Conservation (phyloP, 306 rosid species). For the Phaseolus lunatus region DNA sequence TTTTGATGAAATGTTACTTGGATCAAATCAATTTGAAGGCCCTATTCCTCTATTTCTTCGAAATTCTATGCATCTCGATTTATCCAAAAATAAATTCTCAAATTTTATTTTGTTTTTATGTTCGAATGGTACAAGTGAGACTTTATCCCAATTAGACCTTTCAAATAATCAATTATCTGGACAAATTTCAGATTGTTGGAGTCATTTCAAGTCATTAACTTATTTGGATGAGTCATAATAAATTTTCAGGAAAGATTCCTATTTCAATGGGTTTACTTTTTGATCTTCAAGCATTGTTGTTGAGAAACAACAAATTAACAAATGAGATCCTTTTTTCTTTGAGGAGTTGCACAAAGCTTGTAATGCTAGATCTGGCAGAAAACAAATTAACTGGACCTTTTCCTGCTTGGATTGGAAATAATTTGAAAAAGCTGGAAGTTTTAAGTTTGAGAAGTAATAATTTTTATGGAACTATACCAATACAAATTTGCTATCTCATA, state of each 20-base stretch:
- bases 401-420: not conserved
- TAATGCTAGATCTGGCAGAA: constrained; percentile 22
- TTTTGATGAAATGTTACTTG: not conserved
- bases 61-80: not conserved
- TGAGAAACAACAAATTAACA: constrained; percentile 36
- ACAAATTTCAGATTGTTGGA: constrained; percentile 41
- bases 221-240: not conserved
- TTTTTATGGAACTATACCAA: constrained; percentile 13
- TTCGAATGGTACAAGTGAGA: not conserved
- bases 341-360: not conserved
- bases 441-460: not conserved
- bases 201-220: not conserved
- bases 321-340: not conserved
- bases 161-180: not conserved
- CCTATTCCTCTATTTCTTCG: constrained; percentile 3
- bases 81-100: constrained; percentile 43
- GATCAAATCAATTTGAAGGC: constrained; percentile 42
- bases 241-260: not conserved
- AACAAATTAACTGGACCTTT: not conserved
- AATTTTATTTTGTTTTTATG: constrained; percentile 3
- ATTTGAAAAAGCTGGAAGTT: not conserved
- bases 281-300: not conserved
- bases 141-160: not conserved
- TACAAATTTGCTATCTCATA: not conserved
- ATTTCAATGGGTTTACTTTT: not conserved